Percentiles rank a stretch among this genome's conserved stretches.
Conservation (phyloP, 2,329 filamentous ascomycete species). For the Xylaria arbuscula region DNA sequence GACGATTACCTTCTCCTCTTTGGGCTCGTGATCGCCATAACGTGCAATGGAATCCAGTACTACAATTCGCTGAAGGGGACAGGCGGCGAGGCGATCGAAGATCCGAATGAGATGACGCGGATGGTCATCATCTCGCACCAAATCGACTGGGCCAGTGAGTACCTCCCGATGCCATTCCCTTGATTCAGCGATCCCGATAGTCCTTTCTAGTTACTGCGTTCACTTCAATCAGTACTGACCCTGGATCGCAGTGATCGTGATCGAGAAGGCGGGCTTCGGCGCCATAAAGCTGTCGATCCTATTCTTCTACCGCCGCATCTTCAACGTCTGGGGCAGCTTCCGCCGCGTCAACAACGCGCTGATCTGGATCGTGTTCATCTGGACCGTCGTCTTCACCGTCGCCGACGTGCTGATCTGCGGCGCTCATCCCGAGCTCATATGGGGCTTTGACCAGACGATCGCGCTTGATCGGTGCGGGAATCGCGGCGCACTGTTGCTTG, state of each 20-base stretch:
- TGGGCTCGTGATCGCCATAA: conserved; percentile 28
- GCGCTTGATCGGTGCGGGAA: conserved; percentile 33
- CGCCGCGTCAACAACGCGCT: conserved; percentile 32
- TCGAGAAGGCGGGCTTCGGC: conserved; percentile 45
- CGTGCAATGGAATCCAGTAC: conserved; percentile 37
- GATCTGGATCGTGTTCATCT: conserved; percentile 32
- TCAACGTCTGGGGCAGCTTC: conserved; percentile 37
- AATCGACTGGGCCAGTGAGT: conserved; percentile 36
- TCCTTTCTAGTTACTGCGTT: too few species aligned
- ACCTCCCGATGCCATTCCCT: not conserved
- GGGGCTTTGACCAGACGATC: conserved; percentile 34
- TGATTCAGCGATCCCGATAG: not conserved
- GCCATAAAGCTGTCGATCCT: conserved; percentile 51
- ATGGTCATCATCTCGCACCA: conserved; percentile 32
- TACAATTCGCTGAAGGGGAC: conserved; percentile 35
- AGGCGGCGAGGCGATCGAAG: conserved; percentile 35
- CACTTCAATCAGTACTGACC: not conserved
- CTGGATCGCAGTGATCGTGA: conserved; percentile 28
- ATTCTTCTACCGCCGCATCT: conserved; percentile 38
- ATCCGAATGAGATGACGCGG: conserved; percentile 24
- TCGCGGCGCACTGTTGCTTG: conserved; percentile 33
- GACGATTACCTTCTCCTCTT: conserved; percentile 33
- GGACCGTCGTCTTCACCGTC: conserved; percentile 31
- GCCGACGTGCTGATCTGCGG: conserved; percentile 37
- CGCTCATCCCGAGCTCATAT: conserved; percentile 32